A percentile compares a stretch with the other conserved stretches of the same genome.
phyloP scores from a whole-genome alignment of 768 basidiomycete genomes.

The Lentinus tigrinus region DNA sequence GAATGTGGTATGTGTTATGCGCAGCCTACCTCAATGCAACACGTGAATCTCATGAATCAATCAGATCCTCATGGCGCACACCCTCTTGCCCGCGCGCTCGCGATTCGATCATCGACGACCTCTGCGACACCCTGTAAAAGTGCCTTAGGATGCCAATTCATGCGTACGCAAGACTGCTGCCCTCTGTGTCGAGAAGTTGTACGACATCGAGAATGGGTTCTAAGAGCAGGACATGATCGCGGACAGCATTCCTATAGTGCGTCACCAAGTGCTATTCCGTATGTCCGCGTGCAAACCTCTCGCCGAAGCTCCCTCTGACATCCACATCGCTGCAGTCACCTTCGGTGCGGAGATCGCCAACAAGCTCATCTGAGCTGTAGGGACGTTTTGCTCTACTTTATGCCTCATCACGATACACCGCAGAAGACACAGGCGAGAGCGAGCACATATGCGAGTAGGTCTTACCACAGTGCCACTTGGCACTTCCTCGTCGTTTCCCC shows the following conservation, averaged over 20 bases:
- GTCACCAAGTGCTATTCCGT: slow-evolving; percentile 18
- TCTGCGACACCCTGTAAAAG: slow-evolving; percentile 92
- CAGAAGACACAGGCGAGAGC: slow-evolving; percentile 89
- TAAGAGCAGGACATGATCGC: slow-evolving; percentile 89
- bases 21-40: not conserved
- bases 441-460: slow-evolving; percentile 99
- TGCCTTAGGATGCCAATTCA: slow-evolving; percentile 93
- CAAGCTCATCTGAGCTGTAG: slow-evolving; percentile 94
- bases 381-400: slow-evolving; percentile 92
- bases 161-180: slow-evolving; percentile 99
- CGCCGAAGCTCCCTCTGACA: slow-evolving; percentile 85
- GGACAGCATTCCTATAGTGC: slow-evolving; percentile 95
- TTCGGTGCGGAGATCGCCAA: slow-evolving; percentile 65
- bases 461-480: slow-evolving; percentile 98
- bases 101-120: slow-evolving; percentile 98
- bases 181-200: slow-evolving; percentile 94
- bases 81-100: slow-evolving; percentile 83
- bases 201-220: slow-evolving; percentile 96
- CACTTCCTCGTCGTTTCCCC: no score
- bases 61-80: not conserved
- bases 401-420: slow-evolving; percentile 79
- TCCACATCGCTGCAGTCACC: slow-evolving; percentile 72
- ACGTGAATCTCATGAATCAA: not conserved
- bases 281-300: not conserved
- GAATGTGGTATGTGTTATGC: slow-evolving; percentile 67